Conservation (phyloP, 495 filamentous ascomycete genomes). For the Delitschia confertaspora region DNA sequence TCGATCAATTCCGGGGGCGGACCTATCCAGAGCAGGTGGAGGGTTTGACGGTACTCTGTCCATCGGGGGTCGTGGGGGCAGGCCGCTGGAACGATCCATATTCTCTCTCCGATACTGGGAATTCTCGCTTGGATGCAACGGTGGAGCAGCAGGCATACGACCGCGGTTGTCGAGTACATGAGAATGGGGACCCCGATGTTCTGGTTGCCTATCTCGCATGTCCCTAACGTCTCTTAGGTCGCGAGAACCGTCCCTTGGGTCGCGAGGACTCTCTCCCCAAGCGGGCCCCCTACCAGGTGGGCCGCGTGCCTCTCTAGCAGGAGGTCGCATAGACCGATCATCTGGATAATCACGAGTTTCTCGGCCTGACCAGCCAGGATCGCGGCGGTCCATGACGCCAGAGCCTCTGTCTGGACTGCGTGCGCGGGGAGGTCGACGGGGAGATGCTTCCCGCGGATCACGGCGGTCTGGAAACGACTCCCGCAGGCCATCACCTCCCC, state of each 20-base stretch:
- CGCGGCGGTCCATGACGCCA: slow-evolving; percentile 22
- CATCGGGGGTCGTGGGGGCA: not conserved
- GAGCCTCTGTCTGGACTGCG: slow-evolving; percentile 26
- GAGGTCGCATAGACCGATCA: slow-evolving; percentile 19
- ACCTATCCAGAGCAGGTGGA: slow-evolving; percentile 1
- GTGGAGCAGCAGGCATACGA: slow-evolving; percentile 1
- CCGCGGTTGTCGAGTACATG: slow-evolving; percentile 10
- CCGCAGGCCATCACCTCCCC: slow-evolving; percentile 18
- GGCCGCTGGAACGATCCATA: slow-evolving; percentile 5
- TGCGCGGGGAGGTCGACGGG: slow-evolving; percentile 23
- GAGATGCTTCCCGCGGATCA: slow-evolving; percentile 29
- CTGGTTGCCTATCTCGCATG: slow-evolving; percentile 7
- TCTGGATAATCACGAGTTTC: slow-evolving; percentile 24
- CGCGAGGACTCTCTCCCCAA: slow-evolving; percentile 12
- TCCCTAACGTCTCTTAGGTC: slow-evolving; percentile 15
- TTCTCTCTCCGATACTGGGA: not conserved
- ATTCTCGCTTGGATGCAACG: slow-evolving; percentile 14
- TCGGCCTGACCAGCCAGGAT: slow-evolving; percentile 11
- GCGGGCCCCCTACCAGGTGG: slow-evolving; percentile 5
- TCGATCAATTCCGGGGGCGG: slow-evolving; percentile 24
- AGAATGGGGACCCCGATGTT: slow-evolving; percentile 8
- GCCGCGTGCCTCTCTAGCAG: slow-evolving; percentile 21
- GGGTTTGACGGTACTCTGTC: slow-evolving; percentile 5
- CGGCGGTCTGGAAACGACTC: slow-evolving; percentile 24
- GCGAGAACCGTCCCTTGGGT: slow-evolving; percentile 12